Evolutionary conservation across 345 rosid species (phyloP).

Genomic region (Eucalyptus decipiens): DNA sequence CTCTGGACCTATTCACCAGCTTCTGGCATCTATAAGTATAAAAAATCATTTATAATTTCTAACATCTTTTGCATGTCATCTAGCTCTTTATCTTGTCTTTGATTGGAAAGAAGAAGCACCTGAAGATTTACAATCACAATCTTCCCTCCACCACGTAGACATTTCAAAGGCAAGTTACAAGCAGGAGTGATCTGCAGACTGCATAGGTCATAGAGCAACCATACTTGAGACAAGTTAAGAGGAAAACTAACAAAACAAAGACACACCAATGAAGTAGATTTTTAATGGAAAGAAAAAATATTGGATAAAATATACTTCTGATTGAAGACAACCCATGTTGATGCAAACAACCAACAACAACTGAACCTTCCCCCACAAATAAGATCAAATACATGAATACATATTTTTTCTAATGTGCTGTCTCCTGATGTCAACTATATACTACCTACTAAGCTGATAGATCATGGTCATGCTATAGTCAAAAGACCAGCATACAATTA

Average conservation of each 20-base stretch:
- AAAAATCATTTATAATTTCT: background rate
- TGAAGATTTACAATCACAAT: conserved; percentile 93
- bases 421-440: background rate
- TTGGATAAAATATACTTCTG: background rate
- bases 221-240: background rate
- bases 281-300: background rate
- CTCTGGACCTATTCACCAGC: background rate
- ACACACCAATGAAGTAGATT: background rate
- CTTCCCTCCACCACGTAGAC: conserved; percentile 83
- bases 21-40: background rate
- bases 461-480: background rate
- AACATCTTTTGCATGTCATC: background rate
- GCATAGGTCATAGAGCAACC: conserved; percentile 3
- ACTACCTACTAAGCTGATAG: background rate
- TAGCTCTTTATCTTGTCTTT: background rate
- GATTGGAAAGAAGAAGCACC: conserved; percentile 22
- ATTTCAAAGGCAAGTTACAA: conserved; percentile 94
- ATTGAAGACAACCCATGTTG: background rate
- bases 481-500: background rate
- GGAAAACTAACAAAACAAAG: background rate
- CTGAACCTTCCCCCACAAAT: background rate
- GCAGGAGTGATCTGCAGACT: conserved; percentile 99
- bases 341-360: background rate
- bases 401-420: background rate
- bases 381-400: background rate